Percentiles rank a stretch among this genome's conserved stretches.
Conservation (phyloP, 2,329 filamentous ascomycete genomes). For the Alternaria ethzedia region DNA sequence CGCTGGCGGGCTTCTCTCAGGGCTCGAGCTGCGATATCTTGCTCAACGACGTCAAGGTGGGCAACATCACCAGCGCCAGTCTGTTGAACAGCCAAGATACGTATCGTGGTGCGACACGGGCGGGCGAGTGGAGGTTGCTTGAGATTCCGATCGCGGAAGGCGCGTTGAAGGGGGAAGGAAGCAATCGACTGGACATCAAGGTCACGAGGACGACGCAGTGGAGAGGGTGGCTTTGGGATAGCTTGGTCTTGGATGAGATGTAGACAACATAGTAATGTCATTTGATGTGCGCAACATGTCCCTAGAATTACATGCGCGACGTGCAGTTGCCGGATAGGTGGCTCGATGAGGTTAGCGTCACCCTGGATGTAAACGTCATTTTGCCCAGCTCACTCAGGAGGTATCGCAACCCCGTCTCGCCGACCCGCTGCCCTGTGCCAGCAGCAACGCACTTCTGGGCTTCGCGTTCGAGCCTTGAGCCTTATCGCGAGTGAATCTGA, state of each 20-base stretch:
- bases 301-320: too few species aligned
- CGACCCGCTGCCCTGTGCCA: too few species aligned
- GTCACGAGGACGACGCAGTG: constrained; percentile 47
- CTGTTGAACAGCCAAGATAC: constrained; percentile 55
- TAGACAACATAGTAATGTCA: too few species aligned
- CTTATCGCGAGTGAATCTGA: too few species aligned
- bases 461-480: too few species aligned
- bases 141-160: constrained; percentile 48
- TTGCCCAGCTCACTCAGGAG: too few species aligned
- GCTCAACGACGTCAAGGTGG: constrained; percentile 51
- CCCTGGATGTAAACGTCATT: too few species aligned
- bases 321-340: too few species aligned
- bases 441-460: too few species aligned
- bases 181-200: constrained; percentile 44
- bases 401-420: too few species aligned
- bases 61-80: constrained; percentile 48
- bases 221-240: constrained; percentile 55
- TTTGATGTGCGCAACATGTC: too few species aligned
- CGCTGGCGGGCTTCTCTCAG: constrained; percentile 54
- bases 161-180: constrained; percentile 41
- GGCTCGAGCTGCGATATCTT: constrained; percentile 51
- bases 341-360: too few species aligned
- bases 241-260: constrained; percentile 47
- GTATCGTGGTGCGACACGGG: constrained; percentile 56
- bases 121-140: constrained; percentile 57